Evolutionary conservation across 495 filamentous ascomycete genomes (phyloP).

Genomic region (Penicillium manginii): DNA sequence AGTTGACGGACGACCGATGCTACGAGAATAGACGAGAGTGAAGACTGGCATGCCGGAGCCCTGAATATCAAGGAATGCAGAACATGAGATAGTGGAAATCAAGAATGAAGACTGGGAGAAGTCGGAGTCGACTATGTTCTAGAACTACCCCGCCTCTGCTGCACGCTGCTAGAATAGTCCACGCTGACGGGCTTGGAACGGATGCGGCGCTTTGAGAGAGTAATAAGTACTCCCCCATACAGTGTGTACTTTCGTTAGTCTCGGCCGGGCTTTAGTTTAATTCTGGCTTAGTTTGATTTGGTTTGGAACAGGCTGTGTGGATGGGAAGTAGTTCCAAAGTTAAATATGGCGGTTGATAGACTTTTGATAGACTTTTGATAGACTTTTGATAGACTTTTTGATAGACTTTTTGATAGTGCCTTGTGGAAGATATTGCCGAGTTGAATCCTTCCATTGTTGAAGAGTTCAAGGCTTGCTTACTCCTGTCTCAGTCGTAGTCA

Average conservation of each 20-base stretch:
- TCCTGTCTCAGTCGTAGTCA: no score
- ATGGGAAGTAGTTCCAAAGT: no score
- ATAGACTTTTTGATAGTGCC: no score
- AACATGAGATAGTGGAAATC: not conserved
- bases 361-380: no score
- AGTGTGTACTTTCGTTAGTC: not conserved
- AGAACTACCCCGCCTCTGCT: slow-evolving; percentile 19
- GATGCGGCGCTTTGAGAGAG: not conserved
- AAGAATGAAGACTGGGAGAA: not conserved
- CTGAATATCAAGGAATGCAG: not conserved
- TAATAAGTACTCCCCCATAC: not conserved
- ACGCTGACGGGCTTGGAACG: slow-evolving; percentile 5
- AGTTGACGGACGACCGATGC: not conserved
- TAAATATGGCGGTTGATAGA: no score
- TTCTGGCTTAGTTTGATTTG: no score
- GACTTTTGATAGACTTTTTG: no score
- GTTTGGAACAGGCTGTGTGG: no score
- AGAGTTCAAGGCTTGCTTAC: no score
- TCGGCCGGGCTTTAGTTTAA: not conserved
- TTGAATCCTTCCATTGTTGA: no score
- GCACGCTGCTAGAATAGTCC: slow-evolving; percentile 21
- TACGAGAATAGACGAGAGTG: not conserved
- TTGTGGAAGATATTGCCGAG: no score
- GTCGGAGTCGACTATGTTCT: not conserved
- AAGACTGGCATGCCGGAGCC: not conserved